phyloP scores from a whole-genome alignment of 371 early-diverging fungal genomes.

The Apophysomyces variabilis region DNA sequence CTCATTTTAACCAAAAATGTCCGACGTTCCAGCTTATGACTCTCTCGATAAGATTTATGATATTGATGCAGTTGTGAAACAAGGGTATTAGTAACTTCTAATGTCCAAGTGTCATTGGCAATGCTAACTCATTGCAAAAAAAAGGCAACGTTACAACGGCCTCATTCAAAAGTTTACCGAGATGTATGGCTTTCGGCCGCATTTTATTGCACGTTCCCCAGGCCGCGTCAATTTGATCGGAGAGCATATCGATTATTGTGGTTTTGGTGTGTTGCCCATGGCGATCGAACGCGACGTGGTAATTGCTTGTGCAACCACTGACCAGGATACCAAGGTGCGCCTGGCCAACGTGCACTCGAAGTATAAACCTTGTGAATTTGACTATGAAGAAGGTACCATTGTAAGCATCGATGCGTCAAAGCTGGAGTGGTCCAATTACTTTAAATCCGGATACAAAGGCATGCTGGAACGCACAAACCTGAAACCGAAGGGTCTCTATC shows the following conservation, averaged over 20 bases:
- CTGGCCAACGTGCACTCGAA: slow-evolving; percentile 69
- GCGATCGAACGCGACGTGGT: slow-evolving; percentile 90
- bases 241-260: slow-evolving; percentile 97
- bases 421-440: slow-evolving; percentile 88
- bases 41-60: slow-evolving; percentile 49
- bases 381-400: slow-evolving; percentile 51
- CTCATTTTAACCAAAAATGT: slow-evolving; percentile 21
- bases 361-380: slow-evolving; percentile 68
- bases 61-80: slow-evolving; percentile 33
- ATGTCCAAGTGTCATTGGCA: background rate
- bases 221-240: slow-evolving; percentile 96
- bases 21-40: slow-evolving; percentile 42
- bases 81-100: slow-evolving; percentile 31
- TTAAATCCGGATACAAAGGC: slow-evolving; percentile 87
- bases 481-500: slow-evolving; percentile 68
- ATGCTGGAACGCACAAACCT: slow-evolving; percentile 61
- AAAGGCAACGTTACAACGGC: slow-evolving; percentile 60
- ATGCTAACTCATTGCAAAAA: slow-evolving; percentile 4
- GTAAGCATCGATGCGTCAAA: slow-evolving; percentile 72
- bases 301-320: slow-evolving; percentile 69
- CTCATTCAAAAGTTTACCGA: slow-evolving; percentile 62
- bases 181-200: slow-evolving; percentile 68
- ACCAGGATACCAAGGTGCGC: slow-evolving; percentile 53
- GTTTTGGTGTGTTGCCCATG: slow-evolving; percentile 95
- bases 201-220: slow-evolving; percentile 87